phyloP scores from a whole-genome alignment of 805 yeast genomes.

The Ogataea chonburiensis region DNA sequence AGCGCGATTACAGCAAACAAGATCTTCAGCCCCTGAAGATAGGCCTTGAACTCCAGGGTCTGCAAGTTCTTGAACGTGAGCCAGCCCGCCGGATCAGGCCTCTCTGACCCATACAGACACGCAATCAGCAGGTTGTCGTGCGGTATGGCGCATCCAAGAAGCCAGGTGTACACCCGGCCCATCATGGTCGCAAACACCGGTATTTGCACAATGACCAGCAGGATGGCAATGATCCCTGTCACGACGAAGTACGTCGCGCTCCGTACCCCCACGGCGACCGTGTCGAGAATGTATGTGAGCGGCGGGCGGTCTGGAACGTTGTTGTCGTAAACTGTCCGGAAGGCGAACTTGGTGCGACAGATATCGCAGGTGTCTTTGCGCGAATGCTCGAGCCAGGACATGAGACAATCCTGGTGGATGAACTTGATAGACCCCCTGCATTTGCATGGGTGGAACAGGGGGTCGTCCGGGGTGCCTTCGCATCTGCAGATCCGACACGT shows the following conservation, averaged over 20 bases:
- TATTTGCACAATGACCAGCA: constrained; percentile 48
- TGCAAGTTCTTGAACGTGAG: constrained; percentile 7
- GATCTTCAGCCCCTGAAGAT: constrained; percentile 19
- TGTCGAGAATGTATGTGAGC: constrained; percentile 42
- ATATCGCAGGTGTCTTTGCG: constrained; percentile 77
- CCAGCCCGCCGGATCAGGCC: constrained; percentile 6
- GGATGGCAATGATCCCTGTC: constrained; percentile 36
- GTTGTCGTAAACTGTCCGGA: constrained; percentile 38
- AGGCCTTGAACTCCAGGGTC: constrained; percentile 11
- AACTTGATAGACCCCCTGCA: constrained; percentile 92
- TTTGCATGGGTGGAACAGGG: constrained; percentile 86
- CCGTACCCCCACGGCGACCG: constrained; percentile 26
- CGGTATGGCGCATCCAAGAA: constrained; percentile 54
- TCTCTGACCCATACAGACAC: constrained; percentile 39
- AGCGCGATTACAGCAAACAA: constrained; percentile 24
- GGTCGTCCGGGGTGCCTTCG: constrained; percentile 76
- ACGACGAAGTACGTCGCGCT: constrained; percentile 15
- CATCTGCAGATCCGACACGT: constrained; percentile 94
- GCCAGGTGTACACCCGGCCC: constrained; percentile 54
- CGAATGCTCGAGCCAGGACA: constrained; percentile 81
- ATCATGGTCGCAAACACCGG: constrained; percentile 59
- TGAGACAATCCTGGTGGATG: constrained; percentile 88
- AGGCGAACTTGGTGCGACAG: constrained; percentile 73
- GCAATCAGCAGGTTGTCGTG: constrained; percentile 34
- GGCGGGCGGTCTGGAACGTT: constrained; percentile 59